phyloP scores from a whole-genome alignment of 2,329 filamentous ascomycete species.

The Escovopsis sp. region DNA sequence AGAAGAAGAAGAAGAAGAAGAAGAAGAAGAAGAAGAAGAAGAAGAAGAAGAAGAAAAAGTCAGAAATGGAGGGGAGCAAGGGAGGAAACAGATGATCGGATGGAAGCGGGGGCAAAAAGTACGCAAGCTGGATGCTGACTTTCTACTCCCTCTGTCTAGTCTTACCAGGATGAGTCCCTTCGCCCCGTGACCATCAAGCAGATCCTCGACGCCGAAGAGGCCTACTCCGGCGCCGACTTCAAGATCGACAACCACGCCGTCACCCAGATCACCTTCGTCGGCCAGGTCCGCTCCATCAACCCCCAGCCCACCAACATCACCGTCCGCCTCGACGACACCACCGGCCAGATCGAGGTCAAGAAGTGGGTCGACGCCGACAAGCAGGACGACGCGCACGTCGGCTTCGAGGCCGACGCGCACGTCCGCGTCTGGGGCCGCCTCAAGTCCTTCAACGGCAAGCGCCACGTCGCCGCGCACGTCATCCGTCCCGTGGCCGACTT shows the following conservation, averaged over 20 bases:
- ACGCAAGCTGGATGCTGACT: too few species aligned
- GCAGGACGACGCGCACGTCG: conserved; percentile 28
- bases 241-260: conserved; percentile 64
- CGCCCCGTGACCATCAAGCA: conserved; percentile 94
- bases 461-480: conserved; percentile 64
- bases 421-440: conserved; percentile 76
- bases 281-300: conserved; percentile 76
- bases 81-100: too few species aligned
- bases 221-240: conserved; percentile 59
- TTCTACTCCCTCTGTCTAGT: conserved; percentile 21
- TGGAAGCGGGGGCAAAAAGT: too few species aligned
- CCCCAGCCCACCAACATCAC: conserved; percentile 83
- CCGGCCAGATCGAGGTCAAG: conserved; percentile 80
- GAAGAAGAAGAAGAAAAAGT: too few species aligned
- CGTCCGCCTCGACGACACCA: conserved; percentile 90
- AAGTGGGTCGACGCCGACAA: conserved; percentile 62
- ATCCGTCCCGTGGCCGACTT: conserved; percentile 68
- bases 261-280: conserved; percentile 65
- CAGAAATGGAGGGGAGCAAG: too few species aligned
- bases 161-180: conserved; percentile 68
- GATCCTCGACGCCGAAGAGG: conserved; percentile 66
- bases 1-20: too few species aligned
- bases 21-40: too few species aligned
- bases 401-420: conserved; percentile 59
- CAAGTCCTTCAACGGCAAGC: conserved; percentile 71